A percentile compares a stretch with the other conserved stretches of the same genome.
Evolutionary conservation across 495 filamentous ascomycete species (phyloP).

Genomic region (Aspergillus indologenus): DNA sequence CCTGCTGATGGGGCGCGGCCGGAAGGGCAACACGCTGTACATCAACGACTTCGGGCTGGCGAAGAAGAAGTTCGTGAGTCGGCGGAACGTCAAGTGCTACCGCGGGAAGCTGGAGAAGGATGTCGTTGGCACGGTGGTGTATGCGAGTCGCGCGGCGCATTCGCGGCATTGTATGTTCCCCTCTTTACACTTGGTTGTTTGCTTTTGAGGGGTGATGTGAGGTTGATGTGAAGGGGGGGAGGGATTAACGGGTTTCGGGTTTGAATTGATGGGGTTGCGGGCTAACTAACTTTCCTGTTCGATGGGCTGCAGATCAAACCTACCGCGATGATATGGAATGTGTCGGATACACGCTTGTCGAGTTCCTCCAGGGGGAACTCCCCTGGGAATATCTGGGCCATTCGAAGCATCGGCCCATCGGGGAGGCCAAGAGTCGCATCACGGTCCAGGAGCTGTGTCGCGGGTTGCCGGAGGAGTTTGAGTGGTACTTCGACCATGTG

Average conservation of each 20-base stretch:
- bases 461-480: not conserved
- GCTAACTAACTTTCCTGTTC: no score
- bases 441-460: not conserved
- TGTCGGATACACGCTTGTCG: slow-evolving; percentile 39
- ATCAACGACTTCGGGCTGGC: slow-evolving; percentile 29
- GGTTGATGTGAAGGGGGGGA: not conserved
- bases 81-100: not conserved
- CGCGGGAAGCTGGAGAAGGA: not conserved
- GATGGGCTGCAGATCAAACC: not conserved
- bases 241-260: no score
- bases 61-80: not conserved
- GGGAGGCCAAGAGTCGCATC: not conserved
- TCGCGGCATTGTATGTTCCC: not conserved
- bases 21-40: slow-evolving; percentile 30
- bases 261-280: no score
- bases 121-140: not conserved
- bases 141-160: slow-evolving; percentile 4
- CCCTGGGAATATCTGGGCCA: slow-evolving; percentile 28
- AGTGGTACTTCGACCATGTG: not conserved
- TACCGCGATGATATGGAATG: slow-evolving; percentile 37
- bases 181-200: not conserved
- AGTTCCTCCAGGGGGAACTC: slow-evolving; percentile 36
- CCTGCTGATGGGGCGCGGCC: slow-evolving; percentile 31
- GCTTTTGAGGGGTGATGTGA: not conserved
- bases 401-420: not conserved